Evolutionary conservation across 495 filamentous ascomycete species (phyloP).

Genomic region (Tuber borchii): DNA sequence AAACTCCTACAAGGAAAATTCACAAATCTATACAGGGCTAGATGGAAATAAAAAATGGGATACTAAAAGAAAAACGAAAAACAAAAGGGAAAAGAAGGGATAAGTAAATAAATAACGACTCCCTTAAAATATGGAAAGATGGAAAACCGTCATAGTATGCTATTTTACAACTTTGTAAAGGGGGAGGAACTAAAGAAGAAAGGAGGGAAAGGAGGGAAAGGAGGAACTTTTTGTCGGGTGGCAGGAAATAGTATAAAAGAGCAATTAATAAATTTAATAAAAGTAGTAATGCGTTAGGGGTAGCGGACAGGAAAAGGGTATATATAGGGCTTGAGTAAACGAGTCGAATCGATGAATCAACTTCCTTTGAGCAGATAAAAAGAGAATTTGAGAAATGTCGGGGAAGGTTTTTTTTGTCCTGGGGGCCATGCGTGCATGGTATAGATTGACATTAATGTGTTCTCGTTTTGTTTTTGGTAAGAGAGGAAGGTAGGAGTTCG

Average conservation of each 20-base stretch:
- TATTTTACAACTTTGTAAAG: neutral
- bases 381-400: neutral
- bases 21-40: neutral
- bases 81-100: neutral
- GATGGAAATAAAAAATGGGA: neutral
- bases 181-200: neutral
- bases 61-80: neutral
- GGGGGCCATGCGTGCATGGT: neutral
- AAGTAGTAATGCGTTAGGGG: neutral
- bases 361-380: neutral
- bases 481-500: neutral
- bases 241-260: conserved; percentile 1
- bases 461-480: neutral
- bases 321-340: neutral
- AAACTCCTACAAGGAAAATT: conserved; percentile 8
- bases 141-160: neutral
- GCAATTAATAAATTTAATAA: neutral
- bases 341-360: neutral
- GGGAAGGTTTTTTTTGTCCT: neutral
- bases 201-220: neutral
- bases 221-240: neutral
- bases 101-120: conserved; percentile 1
- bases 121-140: neutral
- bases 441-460: neutral
- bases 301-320: neutral